These are phyloP conservation scores for Erodium chrysanthum DNA, from an alignment of 441 rosid genomes.

Conservation along the genomic window DNA sequence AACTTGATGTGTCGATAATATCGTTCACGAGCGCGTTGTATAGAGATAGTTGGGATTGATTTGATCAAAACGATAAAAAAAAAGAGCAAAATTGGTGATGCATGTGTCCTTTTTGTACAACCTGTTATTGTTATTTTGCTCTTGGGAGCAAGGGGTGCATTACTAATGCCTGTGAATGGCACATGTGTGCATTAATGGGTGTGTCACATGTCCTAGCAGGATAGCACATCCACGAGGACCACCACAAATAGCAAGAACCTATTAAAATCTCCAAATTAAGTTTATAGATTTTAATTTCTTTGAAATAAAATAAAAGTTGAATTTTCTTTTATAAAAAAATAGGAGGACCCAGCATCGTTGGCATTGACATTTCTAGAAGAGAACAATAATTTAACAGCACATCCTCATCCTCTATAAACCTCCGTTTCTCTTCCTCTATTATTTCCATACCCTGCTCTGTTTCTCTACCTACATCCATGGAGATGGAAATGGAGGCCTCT, in stretches of 20 bases:
- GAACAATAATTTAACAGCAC: conserved; percentile 22
- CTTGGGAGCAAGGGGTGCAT: not conserved
- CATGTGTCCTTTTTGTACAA: not conserved
- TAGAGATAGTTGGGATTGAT: not conserved
- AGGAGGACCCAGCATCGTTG: conserved; percentile 35
- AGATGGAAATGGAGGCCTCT: conserved; percentile 23
- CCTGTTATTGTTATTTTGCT: not conserved
- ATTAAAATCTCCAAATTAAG: too few relatives aligned
- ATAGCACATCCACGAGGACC: not conserved
- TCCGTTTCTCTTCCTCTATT: not conserved
- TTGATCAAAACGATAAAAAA: not conserved
- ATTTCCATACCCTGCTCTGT: conserved; percentile 10
- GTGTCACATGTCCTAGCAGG: not conserved
- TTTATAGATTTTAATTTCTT: too few relatives aligned
- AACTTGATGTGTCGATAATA: not conserved
- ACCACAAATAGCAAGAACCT: not conserved
- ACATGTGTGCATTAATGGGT: not conserved
- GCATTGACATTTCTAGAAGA: conserved; percentile 33
- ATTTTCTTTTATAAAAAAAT: not conserved
- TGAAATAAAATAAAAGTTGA: too few relatives aligned
- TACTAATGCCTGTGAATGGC: not conserved
- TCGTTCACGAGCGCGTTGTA: too few relatives aligned
- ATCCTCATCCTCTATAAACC: not conserved
- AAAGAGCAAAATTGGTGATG: not conserved
- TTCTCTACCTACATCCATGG: conserved; percentile 7